Evolutionary conservation across 768 basidiomycete species (phyloP), one percentile per base, ranked within the genome.

Genomic region (Boletus edulis): DNA sequence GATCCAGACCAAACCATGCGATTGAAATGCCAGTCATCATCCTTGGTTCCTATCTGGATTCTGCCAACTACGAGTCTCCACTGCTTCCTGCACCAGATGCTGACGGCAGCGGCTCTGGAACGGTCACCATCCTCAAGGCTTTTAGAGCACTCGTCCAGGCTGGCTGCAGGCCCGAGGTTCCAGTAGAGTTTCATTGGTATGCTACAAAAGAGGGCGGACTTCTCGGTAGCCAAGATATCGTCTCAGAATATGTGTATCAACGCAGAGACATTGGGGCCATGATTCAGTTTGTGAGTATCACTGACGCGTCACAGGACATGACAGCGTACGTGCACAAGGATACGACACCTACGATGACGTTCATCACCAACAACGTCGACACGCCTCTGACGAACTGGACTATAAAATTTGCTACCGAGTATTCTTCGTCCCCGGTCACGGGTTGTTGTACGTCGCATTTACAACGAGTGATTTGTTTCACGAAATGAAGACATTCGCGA

Each of bases 101-200:
- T n/a, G n/a, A n/a, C n/a, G n/a, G n/a, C n/a, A n/a, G n/a, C n/a
- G n/a, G n/a, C n/a, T n/a, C n/a, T n/a, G n/a, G n/a, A n/a, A n/a
- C n/a, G n/a, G n/a, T n/a, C n/a, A n/a, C n/a, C n/a, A n/a, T n/a
- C n/a, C n/a, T n/a, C n/a, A n/a, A n/a, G n/a, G n/a, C n/a, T n/a
- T n/a, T n/a, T n/a, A n/a, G n/a, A n/a, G n/a, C n/a, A n/a, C n/a
- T n/a, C n/a, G n/a, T n/a, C n/a, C n/a, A n/a, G n/a, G n/a, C n/a
- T n/a, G n/a, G n/a, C n/a, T n/a, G n/a, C n/a, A n/a, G n/a, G n/a
- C n/a, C n/a, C n/a, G n/a, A n/a, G n/a, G n/a, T n/a, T n/a, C n/a
- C n/a, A n/a, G 77, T 91, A 34, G 87, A 93, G 65, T 91, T 91
- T 69, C 87, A 91, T 60, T 91, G 88, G 90, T 92, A 90, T 66